Evolutionary conservation across 2,329 filamentous ascomycete species (phyloP).

Genomic region (Fusarium clavum): DNA sequence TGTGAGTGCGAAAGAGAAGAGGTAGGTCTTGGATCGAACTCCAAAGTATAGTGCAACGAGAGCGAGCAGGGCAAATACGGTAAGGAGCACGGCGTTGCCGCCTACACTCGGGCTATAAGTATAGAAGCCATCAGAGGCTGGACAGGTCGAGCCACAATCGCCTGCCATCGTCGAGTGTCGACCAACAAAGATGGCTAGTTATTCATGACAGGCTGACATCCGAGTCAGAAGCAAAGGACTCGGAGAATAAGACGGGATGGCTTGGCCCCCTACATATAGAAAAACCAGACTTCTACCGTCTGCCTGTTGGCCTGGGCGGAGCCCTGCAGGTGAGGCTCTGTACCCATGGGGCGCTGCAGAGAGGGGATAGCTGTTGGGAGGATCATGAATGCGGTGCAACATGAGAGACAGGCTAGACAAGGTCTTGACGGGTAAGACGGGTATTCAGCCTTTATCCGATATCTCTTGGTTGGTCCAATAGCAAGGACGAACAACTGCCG

Average conservation of each 20-base stretch:
- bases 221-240: constrained; percentile 22
- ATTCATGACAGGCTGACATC: constrained; percentile 45
- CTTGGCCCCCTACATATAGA: constrained; percentile 46
- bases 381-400: constrained; percentile 39
- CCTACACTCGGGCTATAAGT: constrained; percentile 52
- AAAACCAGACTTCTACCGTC: constrained; percentile 17
- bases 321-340: constrained; percentile 46
- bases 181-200: constrained; percentile 31
- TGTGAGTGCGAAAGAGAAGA: constrained; percentile 56
- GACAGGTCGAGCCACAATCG: constrained; percentile 53
- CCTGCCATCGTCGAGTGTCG: constrained; percentile 50
- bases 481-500: constrained; percentile 30
- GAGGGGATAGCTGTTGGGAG: constrained; percentile 35
- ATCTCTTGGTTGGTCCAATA: constrained; percentile 24
- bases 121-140: constrained; percentile 53
- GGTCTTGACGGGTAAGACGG: constrained; percentile 28
- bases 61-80: constrained; percentile 55
- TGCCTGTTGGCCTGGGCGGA: constrained; percentile 29
- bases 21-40: constrained; percentile 53
- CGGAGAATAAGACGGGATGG: constrained; percentile 33
- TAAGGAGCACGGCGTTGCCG: constrained; percentile 57
- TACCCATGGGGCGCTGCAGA: constrained; percentile 33
- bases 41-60: constrained; percentile 54
- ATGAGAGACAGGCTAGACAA: constrained; percentile 29
- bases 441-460: constrained; percentile 19